Conservation (phyloP, 768 basidiomycete genomes). For the Podaxis rugospora region DNA sequence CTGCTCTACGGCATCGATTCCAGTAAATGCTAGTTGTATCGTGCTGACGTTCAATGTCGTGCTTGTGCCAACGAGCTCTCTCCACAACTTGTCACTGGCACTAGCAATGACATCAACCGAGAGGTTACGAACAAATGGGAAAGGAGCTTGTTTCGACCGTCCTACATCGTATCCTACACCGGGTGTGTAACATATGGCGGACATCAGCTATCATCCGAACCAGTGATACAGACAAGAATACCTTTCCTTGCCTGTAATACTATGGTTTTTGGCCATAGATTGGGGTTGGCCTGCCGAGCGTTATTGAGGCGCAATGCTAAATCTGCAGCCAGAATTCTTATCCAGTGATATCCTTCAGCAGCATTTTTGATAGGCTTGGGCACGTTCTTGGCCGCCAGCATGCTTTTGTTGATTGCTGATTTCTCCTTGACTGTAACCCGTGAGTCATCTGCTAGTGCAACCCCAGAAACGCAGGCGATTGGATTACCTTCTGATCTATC, state of each 20-base stretch:
- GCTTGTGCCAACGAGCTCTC: constrained; percentile 67
- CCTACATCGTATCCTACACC: constrained; percentile 56
- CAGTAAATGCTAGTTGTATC: constrained; percentile 71
- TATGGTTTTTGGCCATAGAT: constrained; percentile 90
- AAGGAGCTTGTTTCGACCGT: constrained; percentile 80
- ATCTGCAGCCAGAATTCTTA: constrained; percentile 88
- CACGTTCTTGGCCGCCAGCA: constrained; percentile 96
- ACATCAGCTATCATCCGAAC: not conserved
- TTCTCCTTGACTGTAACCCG: constrained; percentile 75
- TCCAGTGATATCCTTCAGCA: constrained; percentile 84
- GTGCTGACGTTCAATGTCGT: constrained; percentile 62
- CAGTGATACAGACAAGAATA: constrained; percentile 15
- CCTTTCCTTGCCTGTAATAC: constrained; percentile 77
- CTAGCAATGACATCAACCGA: constrained; percentile 73
- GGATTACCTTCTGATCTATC: constrained; percentile 79
- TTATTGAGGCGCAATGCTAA: constrained; percentile 82
- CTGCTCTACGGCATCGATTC: constrained; percentile 66
- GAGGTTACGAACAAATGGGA: constrained; percentile 76
- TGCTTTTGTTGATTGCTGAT: constrained; percentile 75
- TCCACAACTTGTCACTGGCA: constrained; percentile 81
- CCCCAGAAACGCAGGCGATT: not conserved
- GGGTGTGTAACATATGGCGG: not conserved
- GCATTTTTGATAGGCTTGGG: constrained; percentile 69
- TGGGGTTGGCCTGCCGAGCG: constrained; percentile 65
- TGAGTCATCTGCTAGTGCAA: not conserved